Evolutionary conservation across 2,329 filamentous ascomycete genomes (phyloP), one percentile per base, ranked within the genome.

Genomic region (Trichoderma semiorbis): DNA sequence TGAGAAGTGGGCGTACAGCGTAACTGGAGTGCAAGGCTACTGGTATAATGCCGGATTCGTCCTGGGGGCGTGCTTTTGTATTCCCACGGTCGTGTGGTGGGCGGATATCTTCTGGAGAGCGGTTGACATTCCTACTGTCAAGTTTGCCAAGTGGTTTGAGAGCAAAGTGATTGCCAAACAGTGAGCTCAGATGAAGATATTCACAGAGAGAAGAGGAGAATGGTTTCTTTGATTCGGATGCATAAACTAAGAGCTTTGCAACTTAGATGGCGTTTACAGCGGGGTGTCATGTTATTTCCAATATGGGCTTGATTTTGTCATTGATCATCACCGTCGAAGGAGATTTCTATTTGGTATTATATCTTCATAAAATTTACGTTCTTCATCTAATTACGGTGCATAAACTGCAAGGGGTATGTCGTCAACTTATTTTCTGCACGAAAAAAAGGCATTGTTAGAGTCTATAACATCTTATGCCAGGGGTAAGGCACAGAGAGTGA

Each of bases 111-210:
- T 88, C 72, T 88, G 86, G 83, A 82, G 87, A 28, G 81, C 82
- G 3, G 84, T 90, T 18, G 88, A 90, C 74, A 83, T 84, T 65
- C 87, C 87, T 1, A 85, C 85, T 7, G 88, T 90, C 67, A 83
- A 82, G 75, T 86, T 90, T 74, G 84, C 87, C 24, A 88, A 84
- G 76, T 88, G 86, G 87, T 75, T 88, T 3, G 87, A 89, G 78
- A 79, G 74, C 61, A 83, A 81, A 73, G 83, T 83, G 73, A 76
- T 80, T 32, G 75, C 78, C 63, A 81, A 81, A 72, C 73, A 32
- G 57, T 74, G 74, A 78, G 34, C 28, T 6, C 26, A n/a, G 26
- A n/a, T 50, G 57, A 32, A 5, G 57, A 63, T 57, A 34, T 34
- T 69, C 6, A 43, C 62, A n/a, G 11, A 63, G 47, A 61, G 26